Evolutionary conservation across 148 eudicot species (phyloP).

Genomic region (Camellia japonica): DNA sequence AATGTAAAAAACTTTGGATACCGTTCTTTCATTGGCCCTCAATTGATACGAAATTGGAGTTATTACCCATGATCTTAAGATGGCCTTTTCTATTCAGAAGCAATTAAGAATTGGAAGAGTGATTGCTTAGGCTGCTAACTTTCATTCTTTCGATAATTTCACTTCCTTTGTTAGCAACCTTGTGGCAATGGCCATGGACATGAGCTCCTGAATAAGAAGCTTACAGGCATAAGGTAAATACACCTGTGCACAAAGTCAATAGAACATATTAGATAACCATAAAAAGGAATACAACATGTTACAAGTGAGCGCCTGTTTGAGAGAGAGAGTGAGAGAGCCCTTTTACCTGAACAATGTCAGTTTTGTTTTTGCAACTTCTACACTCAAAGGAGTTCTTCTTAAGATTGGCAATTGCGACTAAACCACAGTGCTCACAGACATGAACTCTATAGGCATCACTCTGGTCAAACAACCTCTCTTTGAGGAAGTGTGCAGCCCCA

Average conservation of each 20-base stretch:
- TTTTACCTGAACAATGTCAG: conserved; percentile 84
- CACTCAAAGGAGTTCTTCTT: conserved; percentile 91
- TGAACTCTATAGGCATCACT: conserved; percentile 95
- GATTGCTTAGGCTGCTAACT: conserved; percentile 41
- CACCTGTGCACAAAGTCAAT: conserved; percentile 46
- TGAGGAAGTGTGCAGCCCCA: conserved; percentile 88
- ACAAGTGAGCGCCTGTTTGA: not conserved
- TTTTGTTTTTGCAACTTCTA: conserved; percentile 88
- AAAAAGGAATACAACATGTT: not conserved
- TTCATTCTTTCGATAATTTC: conserved; percentile 50
- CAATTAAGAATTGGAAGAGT: not conserved
- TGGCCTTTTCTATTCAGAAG: not conserved
- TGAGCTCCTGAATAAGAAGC: conserved; percentile 90
- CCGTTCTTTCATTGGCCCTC: not conserved
- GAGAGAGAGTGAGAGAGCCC: not conserved
- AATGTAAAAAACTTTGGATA: not conserved
- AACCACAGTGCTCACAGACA: conserved; percentile 80
- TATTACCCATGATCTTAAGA: not conserved
- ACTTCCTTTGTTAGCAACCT: conserved; percentile 80
- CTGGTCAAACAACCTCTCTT: conserved; percentile 91
- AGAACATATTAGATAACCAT: not conserved
- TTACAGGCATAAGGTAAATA: conserved; percentile 94
- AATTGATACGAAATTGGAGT: not conserved
- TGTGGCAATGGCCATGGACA: conserved; percentile 98
- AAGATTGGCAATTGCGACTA: conserved; percentile 82